These are phyloP conservation scores for Eutrema japonicum DNA, from an alignment of 345 rosid genomes.

Conservation along the genomic window DNA sequence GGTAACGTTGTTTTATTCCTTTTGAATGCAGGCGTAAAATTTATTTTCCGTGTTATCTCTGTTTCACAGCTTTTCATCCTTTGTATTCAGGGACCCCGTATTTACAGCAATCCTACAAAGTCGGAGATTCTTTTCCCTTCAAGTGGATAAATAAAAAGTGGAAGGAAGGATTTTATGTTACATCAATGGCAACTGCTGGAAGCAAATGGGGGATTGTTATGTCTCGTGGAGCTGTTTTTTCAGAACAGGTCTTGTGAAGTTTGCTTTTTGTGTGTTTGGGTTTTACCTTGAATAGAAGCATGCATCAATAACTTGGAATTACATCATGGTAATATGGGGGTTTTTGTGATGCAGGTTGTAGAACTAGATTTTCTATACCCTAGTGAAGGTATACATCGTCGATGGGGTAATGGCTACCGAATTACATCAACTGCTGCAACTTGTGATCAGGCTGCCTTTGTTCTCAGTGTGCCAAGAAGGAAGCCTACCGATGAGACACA, in stretches of 20 bases:
- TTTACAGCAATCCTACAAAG: constrained; percentile 97
- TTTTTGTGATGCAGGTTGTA: constrained; percentile 64
- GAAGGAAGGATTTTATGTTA: constrained; percentile 92
- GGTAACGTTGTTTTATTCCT: constrained; percentile 53
- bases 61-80: constrained; percentile 7
- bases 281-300: neutral
- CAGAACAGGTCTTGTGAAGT: constrained; percentile 69
- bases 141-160: constrained; percentile 99
- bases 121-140: constrained; percentile 93
- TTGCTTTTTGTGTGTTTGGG: neutral
- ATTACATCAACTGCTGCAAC: constrained; percentile 96
- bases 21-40: neutral
- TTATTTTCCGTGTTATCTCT: constrained; percentile 5
- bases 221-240: constrained; percentile 94
- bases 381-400: constrained; percentile 95
- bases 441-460: constrained; percentile 90
- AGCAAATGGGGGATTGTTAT: constrained; percentile 96
- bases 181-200: constrained; percentile 97
- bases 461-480: constrained; percentile 91
- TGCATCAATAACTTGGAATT: constrained; percentile 8
- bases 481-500: constrained; percentile 92
- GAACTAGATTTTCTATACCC: constrained; percentile 98
- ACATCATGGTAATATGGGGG: neutral
- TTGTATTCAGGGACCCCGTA: constrained; percentile 75
- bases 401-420: constrained; percentile 95